A percentile compares a stretch with the other conserved stretches of the same genome.
Conservation (phyloP, 352 stramenopile genomes). For the Phytophthora meadii region DNA sequence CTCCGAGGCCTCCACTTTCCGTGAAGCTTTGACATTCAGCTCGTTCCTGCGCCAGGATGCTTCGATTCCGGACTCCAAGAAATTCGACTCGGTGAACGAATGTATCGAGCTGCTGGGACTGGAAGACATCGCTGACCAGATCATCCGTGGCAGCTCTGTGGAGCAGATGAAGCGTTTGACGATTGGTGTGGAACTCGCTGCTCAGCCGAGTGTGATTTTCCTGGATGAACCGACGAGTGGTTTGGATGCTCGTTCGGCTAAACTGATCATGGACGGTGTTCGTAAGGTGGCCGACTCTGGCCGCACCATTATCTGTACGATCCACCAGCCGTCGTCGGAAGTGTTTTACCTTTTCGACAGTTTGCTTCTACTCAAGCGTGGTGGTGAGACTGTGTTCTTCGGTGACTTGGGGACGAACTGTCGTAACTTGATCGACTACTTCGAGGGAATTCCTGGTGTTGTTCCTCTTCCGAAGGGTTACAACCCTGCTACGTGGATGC, state of each 20-base stretch:
- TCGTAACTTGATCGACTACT: slow-evolving; percentile 44
- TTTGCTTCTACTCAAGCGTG: slow-evolving; percentile 67
- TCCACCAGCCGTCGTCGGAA: slow-evolving; percentile 81
- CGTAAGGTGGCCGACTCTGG: slow-evolving; percentile 8
- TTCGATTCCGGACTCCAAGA: slow-evolving; percentile 1
- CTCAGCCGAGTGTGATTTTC: slow-evolving; percentile 11
- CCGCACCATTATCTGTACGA: slow-evolving; percentile 23
- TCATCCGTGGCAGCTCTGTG: slow-evolving; percentile 25
- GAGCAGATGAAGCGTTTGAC: slow-evolving; percentile 11
- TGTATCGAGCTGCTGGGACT: neutral
- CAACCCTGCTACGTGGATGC: slow-evolving; percentile 40
- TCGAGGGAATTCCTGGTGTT: slow-evolving; percentile 45
- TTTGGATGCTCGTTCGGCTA: neutral
- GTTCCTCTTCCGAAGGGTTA: slow-evolving; percentile 48
- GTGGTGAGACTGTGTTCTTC: slow-evolving; percentile 46
- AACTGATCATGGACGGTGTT: slow-evolving; percentile 26
- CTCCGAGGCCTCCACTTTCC: slow-evolving; percentile 18
- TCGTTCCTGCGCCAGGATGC: slow-evolving; percentile 11
- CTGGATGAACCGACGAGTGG: slow-evolving; percentile 12
- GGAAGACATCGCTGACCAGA: slow-evolving; percentile 39
- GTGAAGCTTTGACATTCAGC: slow-evolving; percentile 19
- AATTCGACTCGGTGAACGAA: slow-evolving; percentile 9
- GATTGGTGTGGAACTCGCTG: slow-evolving; percentile 1
- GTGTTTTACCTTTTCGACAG: slow-evolving; percentile 89
- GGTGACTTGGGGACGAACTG: slow-evolving; percentile 41